These are phyloP conservation scores for Lasiodiplodia citricola DNA, from an alignment of 2,329 filamentous ascomycete genomes.

Conservation along the genomic window DNA sequence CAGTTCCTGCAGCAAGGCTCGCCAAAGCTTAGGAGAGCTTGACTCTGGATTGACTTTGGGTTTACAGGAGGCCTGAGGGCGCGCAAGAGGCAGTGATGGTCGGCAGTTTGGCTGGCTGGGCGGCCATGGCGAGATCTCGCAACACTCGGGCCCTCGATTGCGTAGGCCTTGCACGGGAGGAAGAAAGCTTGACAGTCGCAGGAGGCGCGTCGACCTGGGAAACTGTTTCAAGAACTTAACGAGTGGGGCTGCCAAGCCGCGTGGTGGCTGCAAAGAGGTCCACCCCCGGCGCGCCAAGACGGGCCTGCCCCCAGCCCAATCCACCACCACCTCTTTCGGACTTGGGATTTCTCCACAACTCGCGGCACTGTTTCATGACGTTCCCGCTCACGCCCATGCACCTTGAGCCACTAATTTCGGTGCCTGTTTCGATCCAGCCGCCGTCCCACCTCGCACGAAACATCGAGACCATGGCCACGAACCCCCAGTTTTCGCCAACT, in stretches of 20 bases:
- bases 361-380: constrained; percentile 2
- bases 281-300: constrained; percentile 7
- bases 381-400: background rate
- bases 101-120: background rate
- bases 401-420: constrained; percentile 1
- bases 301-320: background rate
- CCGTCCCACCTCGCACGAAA: constrained; percentile 12
- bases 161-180: constrained; percentile 1
- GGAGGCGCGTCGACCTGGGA: background rate
- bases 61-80: background rate
- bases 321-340: background rate
- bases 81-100: background rate
- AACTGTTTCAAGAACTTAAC: background rate
- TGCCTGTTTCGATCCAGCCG: constrained; percentile 1
- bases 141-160: background rate
- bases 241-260: constrained; percentile 12
- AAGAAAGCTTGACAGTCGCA: constrained; percentile 17
- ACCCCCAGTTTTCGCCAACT: background rate
- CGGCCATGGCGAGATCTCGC: background rate
- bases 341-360: constrained; percentile 18
- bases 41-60: background rate
- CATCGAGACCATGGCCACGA: background rate
- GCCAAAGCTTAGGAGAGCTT: background rate
- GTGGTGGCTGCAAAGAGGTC: constrained; percentile 5
- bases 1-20: background rate